Percentiles rank a stretch among this genome's conserved stretches.
These are phyloP conservation scores for Euptelea pleiosperma DNA, from an alignment of 164 flowering plant species.

Conservation along the genomic window DNA sequence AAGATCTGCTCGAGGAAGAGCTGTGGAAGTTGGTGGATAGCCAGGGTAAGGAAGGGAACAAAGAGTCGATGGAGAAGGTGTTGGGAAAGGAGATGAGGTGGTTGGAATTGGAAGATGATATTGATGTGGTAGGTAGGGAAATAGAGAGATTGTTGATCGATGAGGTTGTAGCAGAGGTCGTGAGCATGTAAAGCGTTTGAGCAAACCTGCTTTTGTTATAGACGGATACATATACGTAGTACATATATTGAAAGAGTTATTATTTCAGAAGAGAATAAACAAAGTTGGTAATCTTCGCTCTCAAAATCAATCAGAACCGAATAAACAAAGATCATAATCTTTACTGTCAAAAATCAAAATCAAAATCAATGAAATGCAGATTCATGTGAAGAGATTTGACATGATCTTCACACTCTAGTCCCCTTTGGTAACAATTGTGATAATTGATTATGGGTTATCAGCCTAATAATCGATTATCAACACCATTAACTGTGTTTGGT, in stretches of 20 bases:
- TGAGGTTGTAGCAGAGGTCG: constrained; percentile 51
- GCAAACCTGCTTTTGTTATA: background rate
- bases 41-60: constrained; percentile 22
- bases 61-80: constrained; percentile 21
- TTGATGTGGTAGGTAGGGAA: constrained; percentile 55
- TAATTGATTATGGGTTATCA: no score
- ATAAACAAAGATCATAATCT: constrained; percentile 1
- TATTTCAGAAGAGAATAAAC: no score
- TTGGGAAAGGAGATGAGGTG: constrained; percentile 38
- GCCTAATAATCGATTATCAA: no score
- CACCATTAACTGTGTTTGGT: no score
- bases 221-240: background rate
- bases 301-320: background rate
- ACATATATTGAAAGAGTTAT: no score
- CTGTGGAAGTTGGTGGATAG: constrained; percentile 36
- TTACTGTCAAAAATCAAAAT: no score
- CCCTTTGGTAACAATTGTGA: no score
- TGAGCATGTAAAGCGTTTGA: constrained; percentile 7
- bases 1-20: constrained; percentile 29
- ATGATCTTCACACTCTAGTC: no score
- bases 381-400: no score
- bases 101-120: constrained; percentile 44
- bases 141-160: constrained; percentile 54
- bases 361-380: no score
- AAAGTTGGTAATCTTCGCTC: background rate